Conservation (phyloP, 2,329 filamentous ascomycete species). For the Tolypocladium ovalisporum region DNA sequence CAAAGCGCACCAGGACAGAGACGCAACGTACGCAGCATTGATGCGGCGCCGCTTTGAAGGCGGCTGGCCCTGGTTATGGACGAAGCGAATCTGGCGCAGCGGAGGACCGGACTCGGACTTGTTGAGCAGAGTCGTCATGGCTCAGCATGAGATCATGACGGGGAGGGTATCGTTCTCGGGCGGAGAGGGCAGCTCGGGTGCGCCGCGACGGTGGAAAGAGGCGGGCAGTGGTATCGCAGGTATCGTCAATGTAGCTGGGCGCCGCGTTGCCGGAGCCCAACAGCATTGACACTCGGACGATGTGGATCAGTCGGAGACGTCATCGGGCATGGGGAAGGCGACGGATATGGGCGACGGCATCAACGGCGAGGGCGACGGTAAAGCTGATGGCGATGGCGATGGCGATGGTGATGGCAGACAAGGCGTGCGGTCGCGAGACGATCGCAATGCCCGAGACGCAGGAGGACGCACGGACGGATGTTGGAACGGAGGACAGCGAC, state of each 20-base stretch:
- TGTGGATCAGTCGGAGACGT: background rate
- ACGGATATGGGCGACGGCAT: background rate
- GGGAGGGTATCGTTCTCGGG: background rate
- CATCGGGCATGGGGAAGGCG: background rate
- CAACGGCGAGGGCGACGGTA: no score
- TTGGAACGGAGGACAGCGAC: background rate
- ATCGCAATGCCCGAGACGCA: background rate
- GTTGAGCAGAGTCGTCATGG: constrained; percentile 36
- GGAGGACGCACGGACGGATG: background rate
- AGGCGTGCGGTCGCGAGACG: background rate
- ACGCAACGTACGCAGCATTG: constrained; percentile 57
- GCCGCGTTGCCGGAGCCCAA: background rate
- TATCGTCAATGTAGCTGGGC: background rate
- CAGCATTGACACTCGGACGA: background rate
- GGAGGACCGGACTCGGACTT: constrained; percentile 25
- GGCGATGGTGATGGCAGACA: background rate
- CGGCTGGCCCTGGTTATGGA: constrained; percentile 72
- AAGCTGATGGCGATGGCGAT: background rate
- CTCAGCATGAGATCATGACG: constrained; percentile 24
- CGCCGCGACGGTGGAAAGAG: background rate
- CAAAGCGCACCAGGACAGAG: background rate
- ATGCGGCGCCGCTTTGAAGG: constrained; percentile 70
- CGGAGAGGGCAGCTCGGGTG: background rate
- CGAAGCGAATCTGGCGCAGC: constrained; percentile 61
- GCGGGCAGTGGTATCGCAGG: background rate